Evolutionary conservation across 75 land plant species (phyloP), one percentile per base, ranked within the genome.

Genomic region (Larix kaempferi): DNA sequence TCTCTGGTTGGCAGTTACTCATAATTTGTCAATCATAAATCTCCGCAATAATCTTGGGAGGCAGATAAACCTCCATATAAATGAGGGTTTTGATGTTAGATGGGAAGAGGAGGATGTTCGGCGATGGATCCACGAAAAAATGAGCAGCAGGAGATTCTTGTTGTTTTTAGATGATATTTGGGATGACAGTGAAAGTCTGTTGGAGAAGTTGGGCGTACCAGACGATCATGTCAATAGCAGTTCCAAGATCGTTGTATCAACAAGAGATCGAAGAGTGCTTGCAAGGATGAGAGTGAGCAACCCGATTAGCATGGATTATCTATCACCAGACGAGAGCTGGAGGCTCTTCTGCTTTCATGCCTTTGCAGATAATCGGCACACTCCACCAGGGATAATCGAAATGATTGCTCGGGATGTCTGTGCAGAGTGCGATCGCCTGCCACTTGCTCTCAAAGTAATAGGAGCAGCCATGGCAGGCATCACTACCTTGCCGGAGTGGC

Each of bases 361-460:
- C 1, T 81, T 81, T 12, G 71, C 22, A 64, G 71, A 64, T 15
- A 21, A 52, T 35, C 2, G 54, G 13, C n/a, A 44, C 29, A 71
- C 79, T 21, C 72, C 71, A 25, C 17, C 82, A 4, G 81, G 29
- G 6, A 8, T 2, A 13, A 15, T 81, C 0, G 82, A 78, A 25
- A 82, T 65, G 25, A 29, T 33, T 26, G 81, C 75, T 1, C 7
- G 52, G 25, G 7, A 35, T 3, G 82, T 81, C 16, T 44, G 63
- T 52, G 15, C 16, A 1, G 82, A 81, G 17, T 81, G 82, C 27
- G 66, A 78, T 55, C 73, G 82, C 33, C 82, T 81, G 22, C 82
- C 82, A 19, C 61, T 81, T 49, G 82, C 82, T 16, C 75, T 81
- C n/a, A 81, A 81, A 52, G 82, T 81, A 4, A 79, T 81, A 52